A percentile compares a stretch with the other conserved stretches of the same genome.
Conservation (phyloP, 1,284 basidiomycete species). For the Leccinum variabile region DNA sequence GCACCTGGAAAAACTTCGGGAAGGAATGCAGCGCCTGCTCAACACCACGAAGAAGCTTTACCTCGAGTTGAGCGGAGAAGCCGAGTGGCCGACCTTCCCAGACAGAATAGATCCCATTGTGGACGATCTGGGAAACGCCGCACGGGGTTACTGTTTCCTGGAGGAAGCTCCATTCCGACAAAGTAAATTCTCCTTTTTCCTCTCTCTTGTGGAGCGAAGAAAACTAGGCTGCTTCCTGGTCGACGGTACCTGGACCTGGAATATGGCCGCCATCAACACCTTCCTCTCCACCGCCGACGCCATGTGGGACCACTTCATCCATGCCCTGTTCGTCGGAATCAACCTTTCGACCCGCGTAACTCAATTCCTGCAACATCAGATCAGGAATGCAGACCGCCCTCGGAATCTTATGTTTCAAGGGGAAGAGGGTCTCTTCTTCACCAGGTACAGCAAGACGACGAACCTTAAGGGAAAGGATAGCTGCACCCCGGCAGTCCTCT, state of each 20-base stretch:
- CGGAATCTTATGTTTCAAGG: constrained; percentile 9
- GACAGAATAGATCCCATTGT: neutral
- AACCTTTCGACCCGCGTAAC: neutral
- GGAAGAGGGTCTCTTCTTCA: neutral
- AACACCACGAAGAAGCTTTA: neutral
- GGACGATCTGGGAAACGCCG: neutral
- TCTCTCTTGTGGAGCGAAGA: neutral
- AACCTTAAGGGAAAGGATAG: neutral
- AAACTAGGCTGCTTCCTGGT: neutral
- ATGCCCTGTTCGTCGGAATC: neutral
- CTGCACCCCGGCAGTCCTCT: constrained; percentile 9
- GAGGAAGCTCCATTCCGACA: constrained; percentile 1
- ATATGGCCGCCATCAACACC: neutral
- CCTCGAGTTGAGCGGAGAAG: neutral
- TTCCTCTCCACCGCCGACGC: neutral
- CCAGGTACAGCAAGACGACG: constrained; percentile 10
- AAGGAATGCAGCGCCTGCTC: neutral
- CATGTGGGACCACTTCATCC: neutral
- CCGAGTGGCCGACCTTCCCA: neutral
- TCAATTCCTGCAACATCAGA: constrained; percentile 8
- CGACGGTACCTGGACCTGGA: constrained; percentile 1
- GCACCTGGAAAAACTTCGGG: neutral
- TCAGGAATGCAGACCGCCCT: constrained; percentile 1
- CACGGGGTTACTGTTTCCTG: constrained; percentile 9
- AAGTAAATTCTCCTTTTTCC: neutral